Conservation (phyloP, 495 filamentous ascomycete species). For the Astrothelium macrocarpum region DNA sequence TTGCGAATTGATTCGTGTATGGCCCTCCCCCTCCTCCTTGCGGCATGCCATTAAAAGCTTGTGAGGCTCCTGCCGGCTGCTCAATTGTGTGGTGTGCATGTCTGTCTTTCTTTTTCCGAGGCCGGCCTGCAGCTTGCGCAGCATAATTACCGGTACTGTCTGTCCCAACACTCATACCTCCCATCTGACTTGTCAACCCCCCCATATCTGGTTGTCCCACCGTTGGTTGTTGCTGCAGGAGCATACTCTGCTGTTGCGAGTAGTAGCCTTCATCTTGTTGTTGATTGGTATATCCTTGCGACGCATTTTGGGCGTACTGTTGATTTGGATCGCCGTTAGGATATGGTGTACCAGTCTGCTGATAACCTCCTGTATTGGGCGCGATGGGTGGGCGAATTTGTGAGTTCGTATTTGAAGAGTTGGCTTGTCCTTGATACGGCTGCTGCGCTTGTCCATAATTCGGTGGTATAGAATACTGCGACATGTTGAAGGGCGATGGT, state of each 20-base stretch:
- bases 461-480: slow-evolving; percentile 67
- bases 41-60: slow-evolving; percentile 57
- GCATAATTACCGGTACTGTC: slow-evolving; percentile 35
- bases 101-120: slow-evolving; percentile 84
- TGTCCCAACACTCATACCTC: slow-evolving; percentile 61
- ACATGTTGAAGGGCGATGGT: slow-evolving; percentile 43
- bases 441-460: slow-evolving; percentile 44
- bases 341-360: slow-evolving; percentile 47
- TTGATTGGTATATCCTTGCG: slow-evolving; percentile 24
- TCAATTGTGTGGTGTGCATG: slow-evolving; percentile 89
- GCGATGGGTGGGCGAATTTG: slow-evolving; percentile 44
- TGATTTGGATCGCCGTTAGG: slow-evolving; percentile 31
- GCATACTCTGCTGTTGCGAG: slow-evolving; percentile 17
- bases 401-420: slow-evolving; percentile 29
- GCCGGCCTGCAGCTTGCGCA: slow-evolving; percentile 37
- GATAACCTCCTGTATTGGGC: slow-evolving; percentile 47
- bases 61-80: slow-evolving; percentile 51
- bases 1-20: slow-evolving; percentile 50
- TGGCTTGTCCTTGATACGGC: slow-evolving; percentile 18
- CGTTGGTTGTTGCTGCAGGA: slow-evolving; percentile 22
- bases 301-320: slow-evolving; percentile 34
- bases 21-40: slow-evolving; percentile 45
- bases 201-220: slow-evolving; percentile 6
- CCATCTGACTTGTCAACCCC: slow-evolving; percentile 72
- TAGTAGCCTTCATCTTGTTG: slow-evolving; percentile 28